Conservation (phyloP, 1,139 yeast species). For the Petasospora rhodanensis region DNA sequence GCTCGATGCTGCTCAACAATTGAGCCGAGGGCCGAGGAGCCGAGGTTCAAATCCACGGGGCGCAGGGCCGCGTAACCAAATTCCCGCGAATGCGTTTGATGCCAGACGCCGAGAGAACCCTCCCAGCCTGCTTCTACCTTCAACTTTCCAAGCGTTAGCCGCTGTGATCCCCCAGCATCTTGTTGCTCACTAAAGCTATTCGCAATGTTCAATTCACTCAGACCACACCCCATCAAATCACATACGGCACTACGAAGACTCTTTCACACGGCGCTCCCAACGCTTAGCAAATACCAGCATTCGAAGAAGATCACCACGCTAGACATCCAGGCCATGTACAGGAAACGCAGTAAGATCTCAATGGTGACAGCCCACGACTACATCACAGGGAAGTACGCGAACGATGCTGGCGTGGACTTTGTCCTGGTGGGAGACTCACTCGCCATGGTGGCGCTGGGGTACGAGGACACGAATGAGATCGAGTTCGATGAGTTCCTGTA, state of each 20-base stretch:
- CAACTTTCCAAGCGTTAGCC: no score
- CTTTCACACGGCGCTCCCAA: background rate
- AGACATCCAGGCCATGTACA: constrained; percentile 42
- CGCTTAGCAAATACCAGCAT: constrained; percentile 3
- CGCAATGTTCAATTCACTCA: no score
- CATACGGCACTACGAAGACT: background rate
- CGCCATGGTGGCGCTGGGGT: constrained; percentile 89
- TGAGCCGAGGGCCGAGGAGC: no score
- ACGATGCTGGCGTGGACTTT: constrained; percentile 63
- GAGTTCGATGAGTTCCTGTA: constrained; percentile 67
- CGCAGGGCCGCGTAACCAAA: no score
- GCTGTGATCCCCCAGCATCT: no score
- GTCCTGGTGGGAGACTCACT: constrained; percentile 86
- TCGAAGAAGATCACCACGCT: constrained; percentile 31
- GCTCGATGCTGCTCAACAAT: no score
- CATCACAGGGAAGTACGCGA: constrained; percentile 71
- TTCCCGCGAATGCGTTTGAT: no score
- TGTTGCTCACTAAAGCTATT: no score
- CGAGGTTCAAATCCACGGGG: no score
- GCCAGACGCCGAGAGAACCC: no score
- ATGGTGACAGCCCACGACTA: constrained; percentile 87
- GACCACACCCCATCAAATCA: no score
- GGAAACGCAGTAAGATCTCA: constrained; percentile 50
- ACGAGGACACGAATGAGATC: constrained; percentile 69
- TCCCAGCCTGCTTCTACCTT: no score